Evolutionary conservation across 177 flowering plant species (phyloP).

Genomic region (Vitis hybrid): DNA sequence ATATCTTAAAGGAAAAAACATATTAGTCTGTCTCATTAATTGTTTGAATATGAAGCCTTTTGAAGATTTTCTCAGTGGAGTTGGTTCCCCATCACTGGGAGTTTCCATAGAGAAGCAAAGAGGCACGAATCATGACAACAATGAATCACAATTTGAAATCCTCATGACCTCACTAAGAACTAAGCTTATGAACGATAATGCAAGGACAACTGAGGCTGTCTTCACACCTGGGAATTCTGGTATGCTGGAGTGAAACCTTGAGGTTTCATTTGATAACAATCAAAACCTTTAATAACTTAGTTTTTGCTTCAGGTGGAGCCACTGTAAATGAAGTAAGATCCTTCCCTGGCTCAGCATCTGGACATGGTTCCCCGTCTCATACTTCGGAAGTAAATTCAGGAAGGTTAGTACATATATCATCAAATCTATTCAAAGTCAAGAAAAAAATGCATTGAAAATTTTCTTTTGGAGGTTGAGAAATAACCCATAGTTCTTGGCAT

Average conservation of each 20-base stretch:
- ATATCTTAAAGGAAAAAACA: not conserved
- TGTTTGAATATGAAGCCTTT: slow-evolving; percentile 43
- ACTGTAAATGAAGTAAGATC: slow-evolving; percentile 50
- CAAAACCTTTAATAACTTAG: not conserved
- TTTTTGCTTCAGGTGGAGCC: slow-evolving; percentile 8
- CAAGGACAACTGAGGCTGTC: slow-evolving; percentile 22
- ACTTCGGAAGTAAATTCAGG: slow-evolving; percentile 45
- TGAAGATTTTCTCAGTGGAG: slow-evolving; percentile 56
- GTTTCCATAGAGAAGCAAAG: slow-evolving; percentile 46
- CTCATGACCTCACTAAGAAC: slow-evolving; percentile 30
- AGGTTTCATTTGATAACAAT: not conserved
- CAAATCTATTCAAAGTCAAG: too few relatives aligned
- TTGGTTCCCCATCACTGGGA: slow-evolving; percentile 35
- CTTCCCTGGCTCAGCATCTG: slow-evolving; percentile 60
- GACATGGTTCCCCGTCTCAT: slow-evolving; percentile 33
- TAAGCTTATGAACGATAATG: slow-evolving; percentile 21
- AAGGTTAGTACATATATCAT: slow-evolving; percentile 40
- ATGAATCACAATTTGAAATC: slow-evolving; percentile 29
- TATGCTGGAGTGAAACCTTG: slow-evolving; percentile 13
- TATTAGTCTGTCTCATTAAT: slow-evolving; percentile 5
- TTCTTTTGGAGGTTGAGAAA: too few relatives aligned
- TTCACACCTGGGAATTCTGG: slow-evolving; percentile 68
- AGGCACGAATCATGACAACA: slow-evolving; percentile 14
- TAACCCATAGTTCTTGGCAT: not conserved
- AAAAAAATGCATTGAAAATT: too few relatives aligned